Base-by-base conservation (phyloP, 495 filamentous ascomycete species). In the Aspergillus sclerotioniger region DNA sequence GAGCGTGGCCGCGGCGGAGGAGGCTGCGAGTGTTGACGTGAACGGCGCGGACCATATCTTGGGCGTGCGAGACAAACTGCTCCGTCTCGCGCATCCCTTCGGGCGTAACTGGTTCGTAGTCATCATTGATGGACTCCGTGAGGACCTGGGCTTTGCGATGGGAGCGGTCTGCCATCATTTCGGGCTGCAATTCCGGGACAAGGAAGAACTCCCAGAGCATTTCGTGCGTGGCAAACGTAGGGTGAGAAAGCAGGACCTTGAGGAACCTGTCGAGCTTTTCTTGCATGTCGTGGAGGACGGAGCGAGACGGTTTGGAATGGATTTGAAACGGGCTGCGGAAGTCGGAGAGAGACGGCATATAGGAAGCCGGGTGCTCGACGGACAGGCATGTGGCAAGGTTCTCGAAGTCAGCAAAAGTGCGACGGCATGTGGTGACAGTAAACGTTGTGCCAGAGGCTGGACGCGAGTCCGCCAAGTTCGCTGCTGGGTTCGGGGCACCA, bases 151-250 rank as follows among this genome's bases (percentile, higher is more conserved):
- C 91, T 71, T 99, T 99, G 52, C 88, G 83, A 39, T 83, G 86
- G 60, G 89, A 94, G 28, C 95, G 83, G 67, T 96, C 89, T 20
- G 87, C 90, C 84, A 98, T 91, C 84, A 89, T 88, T 15, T 92
- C 85, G 3, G 90, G 82, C 63, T 96, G 91, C 17, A 98, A 81
- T 56, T 99, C 95, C 2, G 95, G 95, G 15, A 98, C 93, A 2
- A 99, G 82, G 71, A 99, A 96, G 74, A 99, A 99, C 64, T 99
- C 95, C 95, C 95, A 99, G 7, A 99, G 78, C 81, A 97, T 90
- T 76, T 99, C 95, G 67, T 98, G 95, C 0, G 90, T 97, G 0
- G 91, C 85, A 69, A 99, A 98, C 6, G 94, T 97, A 3, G 95
- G 89, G 66, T 99, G 95, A 0, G 84, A 77, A 32, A 99, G 78